Base-by-base conservation (phyloP, 345 rosid genomes). In the Rubroshorea leprosula region DNA sequence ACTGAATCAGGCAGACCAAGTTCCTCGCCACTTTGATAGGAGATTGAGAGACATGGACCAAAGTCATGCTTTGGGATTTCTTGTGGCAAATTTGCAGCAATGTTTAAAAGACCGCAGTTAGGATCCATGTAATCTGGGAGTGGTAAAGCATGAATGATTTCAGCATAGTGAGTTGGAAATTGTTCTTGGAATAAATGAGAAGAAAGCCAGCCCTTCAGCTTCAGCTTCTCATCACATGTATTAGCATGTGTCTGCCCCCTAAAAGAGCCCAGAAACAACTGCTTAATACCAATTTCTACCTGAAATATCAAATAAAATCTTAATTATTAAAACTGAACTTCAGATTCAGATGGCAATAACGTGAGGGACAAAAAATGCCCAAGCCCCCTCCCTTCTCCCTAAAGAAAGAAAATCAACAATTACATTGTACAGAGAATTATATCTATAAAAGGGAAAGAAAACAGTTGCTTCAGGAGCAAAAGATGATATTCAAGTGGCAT, bases 121-220 rank as follows among this genome's bases (percentile, higher is more conserved):
- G 92, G 95, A 64, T 93, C 83, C 92, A 85, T 87, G 76, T 93
- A 93, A 58, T 74, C 85, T 13, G 85, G 85, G 72, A 93, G 79
- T 56, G 95, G 97, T 61, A 89, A 71, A 57, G 82, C 60, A 25
- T 60, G 80, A 59, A 87, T 69, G 50, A 89, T 71, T 72, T 89
- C 90, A 31, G 84, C 65, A 60, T 69, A 85, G 72, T 93, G 99
- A 59, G 72, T 76, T 15, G 97, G 88, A 72, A 93, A 87, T 60
- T 85, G 92, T 67, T 89, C 85, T 70, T 76, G 73, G 64, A 93
- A 89, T 66, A 83, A 70, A 27, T 53, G 72, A 71, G 99, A 78
- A 51, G 96, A 81, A 72, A 93, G 83, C 97, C 96, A 87, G 57
- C 89, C 94, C 71, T 85, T 83, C 77, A 93, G 68, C 73, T 89